A percentile compares a stretch with the other conserved stretches of the same genome.
Evolutionary conservation across 129 eudicot species (phyloP).

Genomic region (Tagetes patula): DNA sequence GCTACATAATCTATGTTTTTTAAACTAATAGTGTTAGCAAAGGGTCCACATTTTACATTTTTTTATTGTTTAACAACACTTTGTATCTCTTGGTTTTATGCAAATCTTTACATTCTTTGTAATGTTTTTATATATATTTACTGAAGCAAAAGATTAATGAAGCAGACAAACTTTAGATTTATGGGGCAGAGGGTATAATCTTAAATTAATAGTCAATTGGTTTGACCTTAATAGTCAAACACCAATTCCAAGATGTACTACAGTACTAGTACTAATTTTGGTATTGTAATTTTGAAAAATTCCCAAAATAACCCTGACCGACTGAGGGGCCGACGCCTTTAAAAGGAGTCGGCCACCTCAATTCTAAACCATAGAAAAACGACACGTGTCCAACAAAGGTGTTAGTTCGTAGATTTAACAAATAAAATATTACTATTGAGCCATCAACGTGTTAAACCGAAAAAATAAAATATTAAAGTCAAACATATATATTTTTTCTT

Average conservation of each 20-base stretch:
- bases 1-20: conserved; percentile 23
- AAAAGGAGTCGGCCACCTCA: no score
- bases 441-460: no score
- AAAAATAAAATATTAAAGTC: no score
- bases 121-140: not conserved
- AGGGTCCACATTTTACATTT: conserved; percentile 28
- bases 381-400: no score
- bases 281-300: no score
- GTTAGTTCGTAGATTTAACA: no score
- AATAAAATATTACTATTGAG: no score
- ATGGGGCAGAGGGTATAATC: conserved; percentile 21
- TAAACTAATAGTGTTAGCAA: not conserved
- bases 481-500: no score
- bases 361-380: no score
- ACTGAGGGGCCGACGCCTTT: no score
- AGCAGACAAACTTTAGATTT: conserved; percentile 8
- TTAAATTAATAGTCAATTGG: conserved; percentile 8
- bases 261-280: no score
- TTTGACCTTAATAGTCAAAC: conserved; percentile 29
- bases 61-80: conserved; percentile 16
- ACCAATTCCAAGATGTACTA: conserved; percentile 11
- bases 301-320: no score
- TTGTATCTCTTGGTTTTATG: not conserved
- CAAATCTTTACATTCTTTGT: not conserved
- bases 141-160: not conserved